phyloP scores from a whole-genome alignment of 805 yeast genomes.

The Gaillardinia entomophila region DNA sequence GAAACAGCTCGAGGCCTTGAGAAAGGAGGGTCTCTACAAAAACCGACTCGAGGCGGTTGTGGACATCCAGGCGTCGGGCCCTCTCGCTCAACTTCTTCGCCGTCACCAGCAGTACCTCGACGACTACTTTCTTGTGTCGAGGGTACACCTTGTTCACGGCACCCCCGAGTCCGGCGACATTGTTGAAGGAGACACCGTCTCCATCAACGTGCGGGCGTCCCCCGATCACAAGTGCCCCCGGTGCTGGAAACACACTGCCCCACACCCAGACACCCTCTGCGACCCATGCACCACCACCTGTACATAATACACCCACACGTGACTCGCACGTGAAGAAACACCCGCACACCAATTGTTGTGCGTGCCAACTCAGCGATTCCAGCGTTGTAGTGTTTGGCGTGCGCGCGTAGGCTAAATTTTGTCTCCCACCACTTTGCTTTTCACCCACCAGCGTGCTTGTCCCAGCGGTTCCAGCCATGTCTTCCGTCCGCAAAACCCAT shows the following conservation, averaged over 20 bases:
- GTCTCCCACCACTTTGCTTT: too few relatives aligned
- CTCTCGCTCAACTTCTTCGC: constrained; percentile 6
- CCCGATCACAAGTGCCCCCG: constrained; percentile 71
- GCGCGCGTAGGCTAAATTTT: too few relatives aligned
- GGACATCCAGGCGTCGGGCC: constrained; percentile 16
- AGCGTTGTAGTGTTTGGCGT: too few relatives aligned
- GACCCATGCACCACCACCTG: too few relatives aligned
- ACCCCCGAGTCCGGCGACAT: neutral
- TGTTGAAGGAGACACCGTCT: neutral
- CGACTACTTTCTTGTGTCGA: constrained; percentile 60
- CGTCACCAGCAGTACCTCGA: constrained; percentile 20
- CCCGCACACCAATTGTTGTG: too few relatives aligned
- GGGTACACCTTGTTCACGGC: constrained; percentile 35
- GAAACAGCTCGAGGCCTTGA: constrained; percentile 49
- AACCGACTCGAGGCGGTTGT: constrained; percentile 59
- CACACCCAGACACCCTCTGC: constrained; percentile 52
- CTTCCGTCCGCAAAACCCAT: neutral
- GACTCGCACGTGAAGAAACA: constrained; percentile 35
- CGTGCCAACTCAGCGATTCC: too few relatives aligned
- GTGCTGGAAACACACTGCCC: constrained; percentile 81
- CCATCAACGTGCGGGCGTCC: constrained; percentile 22
- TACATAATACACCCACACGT: too few relatives aligned
- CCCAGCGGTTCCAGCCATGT: neutral
- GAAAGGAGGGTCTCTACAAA: constrained; percentile 46
- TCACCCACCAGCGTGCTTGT: too few relatives aligned